Conservation (phyloP, 768 basidiomycete genomes). For the Cystofilobasidium ferigula region DNA sequence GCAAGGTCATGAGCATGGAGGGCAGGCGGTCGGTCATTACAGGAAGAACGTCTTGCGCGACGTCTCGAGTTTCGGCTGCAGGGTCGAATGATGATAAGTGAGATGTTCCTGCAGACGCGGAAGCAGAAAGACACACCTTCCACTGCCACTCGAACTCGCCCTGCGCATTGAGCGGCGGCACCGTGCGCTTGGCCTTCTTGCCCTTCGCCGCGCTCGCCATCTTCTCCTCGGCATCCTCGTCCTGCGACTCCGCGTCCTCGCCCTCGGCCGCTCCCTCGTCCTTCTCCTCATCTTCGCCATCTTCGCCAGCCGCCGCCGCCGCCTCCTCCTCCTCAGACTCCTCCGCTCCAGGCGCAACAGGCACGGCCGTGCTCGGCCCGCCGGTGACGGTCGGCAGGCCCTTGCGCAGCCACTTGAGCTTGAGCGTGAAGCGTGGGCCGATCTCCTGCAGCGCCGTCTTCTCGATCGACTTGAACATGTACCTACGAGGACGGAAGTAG, state of each 20-base stretch:
- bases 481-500: conserved; percentile 43
- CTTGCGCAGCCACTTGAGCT: conserved; percentile 76
- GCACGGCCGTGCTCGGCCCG: conserved; percentile 29
- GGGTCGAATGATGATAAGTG: conserved; percentile 23
- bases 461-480: conserved; percentile 81
- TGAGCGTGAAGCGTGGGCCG: conserved; percentile 91
- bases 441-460: conserved; percentile 93
- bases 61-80: conserved; percentile 83
- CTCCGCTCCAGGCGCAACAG: conserved; percentile 53
- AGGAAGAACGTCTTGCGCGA: conserved; percentile 84
- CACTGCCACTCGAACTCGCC: conserved; percentile 80
- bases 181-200: conserved; percentile 32
- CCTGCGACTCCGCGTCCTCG: conserved; percentile 33
- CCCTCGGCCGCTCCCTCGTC: conserved; percentile 35
- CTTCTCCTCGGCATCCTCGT: conserved; percentile 33
- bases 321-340: conserved; percentile 48
- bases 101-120: background rate
- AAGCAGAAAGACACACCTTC: conserved; percentile 52
- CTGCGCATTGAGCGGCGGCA: conserved; percentile 45
- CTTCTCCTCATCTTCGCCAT: conserved; percentile 33
- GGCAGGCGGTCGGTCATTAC: conserved; percentile 35
- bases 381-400: conserved; percentile 66
- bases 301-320: conserved; percentile 30
- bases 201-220: conserved; percentile 38
- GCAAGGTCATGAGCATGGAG: background rate